Percentiles rank a stretch among this genome's conserved stretches.
Evolutionary conservation across 83 land plant genomes (phyloP).

Genomic region (Picea abies): DNA sequence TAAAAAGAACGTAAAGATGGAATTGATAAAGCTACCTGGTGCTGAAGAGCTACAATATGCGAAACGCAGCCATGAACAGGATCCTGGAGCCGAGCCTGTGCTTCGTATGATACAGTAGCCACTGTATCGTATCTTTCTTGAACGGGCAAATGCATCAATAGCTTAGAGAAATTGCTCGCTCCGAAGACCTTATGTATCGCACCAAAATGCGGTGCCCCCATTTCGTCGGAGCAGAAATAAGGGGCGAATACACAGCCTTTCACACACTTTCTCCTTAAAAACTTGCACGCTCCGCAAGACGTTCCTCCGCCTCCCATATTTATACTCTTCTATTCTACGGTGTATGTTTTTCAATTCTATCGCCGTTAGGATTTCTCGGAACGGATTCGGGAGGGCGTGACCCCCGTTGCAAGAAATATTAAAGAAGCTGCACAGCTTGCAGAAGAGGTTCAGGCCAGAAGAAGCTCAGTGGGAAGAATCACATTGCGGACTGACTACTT

Average conservation of each 20-base stretch:
- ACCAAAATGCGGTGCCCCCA: constrained; percentile 39
- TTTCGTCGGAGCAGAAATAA: constrained; percentile 41
- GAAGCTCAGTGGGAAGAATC: too few species aligned
- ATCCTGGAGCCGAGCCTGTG: constrained; percentile 61
- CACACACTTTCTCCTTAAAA: constrained; percentile 47
- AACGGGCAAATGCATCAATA: constrained; percentile 33
- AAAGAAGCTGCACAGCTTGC: too few species aligned
- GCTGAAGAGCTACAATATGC: constrained; percentile 69
- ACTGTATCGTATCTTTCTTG: constrained; percentile 44
- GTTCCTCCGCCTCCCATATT: constrained; percentile 20
- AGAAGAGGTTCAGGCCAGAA: too few species aligned
- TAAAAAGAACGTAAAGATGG: too few species aligned
- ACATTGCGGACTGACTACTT: too few species aligned
- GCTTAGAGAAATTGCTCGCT: constrained; percentile 52
- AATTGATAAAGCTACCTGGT: constrained; percentile 40
- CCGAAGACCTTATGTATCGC: constrained; percentile 57
- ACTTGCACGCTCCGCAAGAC: constrained; percentile 62
- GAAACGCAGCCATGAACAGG: constrained; percentile 79
- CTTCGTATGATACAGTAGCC: constrained; percentile 47
- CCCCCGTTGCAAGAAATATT: too few species aligned
- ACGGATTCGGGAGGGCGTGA: too few species aligned
- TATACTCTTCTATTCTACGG: background rate
- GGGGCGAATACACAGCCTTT: constrained; percentile 53
- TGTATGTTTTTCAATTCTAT: too few species aligned
- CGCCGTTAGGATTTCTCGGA: too few species aligned